These are phyloP conservation scores for Marchantia polymorpha DNA, from an alignment of 225 moss, liverwort and hornwort species.

Conservation along the genomic window DNA sequence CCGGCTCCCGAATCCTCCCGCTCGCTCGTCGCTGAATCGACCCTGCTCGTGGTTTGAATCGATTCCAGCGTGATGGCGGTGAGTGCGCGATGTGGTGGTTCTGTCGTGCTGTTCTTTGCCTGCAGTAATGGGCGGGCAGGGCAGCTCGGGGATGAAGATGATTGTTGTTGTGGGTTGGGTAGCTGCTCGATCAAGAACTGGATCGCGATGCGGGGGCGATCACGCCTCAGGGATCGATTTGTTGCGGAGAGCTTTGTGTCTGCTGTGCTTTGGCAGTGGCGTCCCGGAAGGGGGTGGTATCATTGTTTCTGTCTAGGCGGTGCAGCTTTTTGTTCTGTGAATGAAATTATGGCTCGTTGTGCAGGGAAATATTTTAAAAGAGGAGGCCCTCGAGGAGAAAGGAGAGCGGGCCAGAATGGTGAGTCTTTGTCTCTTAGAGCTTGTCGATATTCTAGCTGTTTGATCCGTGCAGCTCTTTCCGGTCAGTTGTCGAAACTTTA, in stretches of 20 bases:
- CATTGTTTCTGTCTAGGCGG: not conserved
- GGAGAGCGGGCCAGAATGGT: slow-evolving; percentile 98
- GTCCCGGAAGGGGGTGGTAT: too few relatives aligned
- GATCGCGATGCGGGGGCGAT: not conserved
- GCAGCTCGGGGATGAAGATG: too few relatives aligned
- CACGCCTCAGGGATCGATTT: not conserved
- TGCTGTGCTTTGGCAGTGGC: not conserved
- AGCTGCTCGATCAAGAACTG: not conserved
- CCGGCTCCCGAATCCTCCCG: not conserved
- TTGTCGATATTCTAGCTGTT: not conserved
- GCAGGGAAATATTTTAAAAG: slow-evolving; percentile 79
- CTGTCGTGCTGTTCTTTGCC: not conserved
- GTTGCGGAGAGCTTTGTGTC: not conserved
- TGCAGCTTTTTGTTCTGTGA: not conserved
- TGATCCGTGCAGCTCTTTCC: not conserved
- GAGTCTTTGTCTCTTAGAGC: not conserved
- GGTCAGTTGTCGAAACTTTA: not conserved
- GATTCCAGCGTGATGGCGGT: not conserved
- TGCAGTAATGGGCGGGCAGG: not conserved
- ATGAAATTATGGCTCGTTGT: not conserved
- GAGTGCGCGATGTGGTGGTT: not conserved
- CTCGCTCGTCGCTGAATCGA: not conserved
- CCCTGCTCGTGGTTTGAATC: not conserved
- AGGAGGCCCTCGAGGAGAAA: slow-evolving; percentile 94
- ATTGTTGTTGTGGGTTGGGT: not conserved